phyloP scores from a whole-genome alignment of 768 basidiomycete species.

The Zangia roseola region DNA sequence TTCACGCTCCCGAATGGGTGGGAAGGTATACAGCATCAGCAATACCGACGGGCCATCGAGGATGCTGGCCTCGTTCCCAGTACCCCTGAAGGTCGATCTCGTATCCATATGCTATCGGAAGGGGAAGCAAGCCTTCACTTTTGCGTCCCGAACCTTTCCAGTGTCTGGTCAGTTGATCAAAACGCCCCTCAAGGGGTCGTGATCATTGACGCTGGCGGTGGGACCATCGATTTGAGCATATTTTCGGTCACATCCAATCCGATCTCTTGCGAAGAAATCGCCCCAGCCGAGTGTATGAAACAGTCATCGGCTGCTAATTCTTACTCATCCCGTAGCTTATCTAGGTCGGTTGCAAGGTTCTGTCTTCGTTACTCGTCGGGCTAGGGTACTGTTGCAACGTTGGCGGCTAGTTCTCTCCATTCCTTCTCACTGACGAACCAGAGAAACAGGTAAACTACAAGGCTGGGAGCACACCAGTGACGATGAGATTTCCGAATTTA shows the following conservation, averaged over 20 bases:
- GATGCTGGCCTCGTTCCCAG: slow-evolving; percentile 21
- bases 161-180: not conserved
- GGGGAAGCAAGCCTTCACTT: slow-evolving; percentile 25
- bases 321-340: not conserved
- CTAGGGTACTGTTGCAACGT: slow-evolving; percentile 36
- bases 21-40: slow-evolving; percentile 23
- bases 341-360: slow-evolving; percentile 47
- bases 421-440: not conserved
- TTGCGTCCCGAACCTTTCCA: slow-evolving; percentile 42
- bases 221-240: slow-evolving; percentile 37
- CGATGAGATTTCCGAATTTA: slow-evolving; percentile 4
- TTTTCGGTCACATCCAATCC: slow-evolving; percentile 26
- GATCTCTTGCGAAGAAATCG: slow-evolving; percentile 32
- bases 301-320: not conserved
- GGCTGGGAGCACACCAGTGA: not conserved
- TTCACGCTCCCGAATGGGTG: slow-evolving; percentile 31
- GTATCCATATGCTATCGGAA: slow-evolving; percentile 23
- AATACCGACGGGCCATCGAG: slow-evolving; percentile 21
- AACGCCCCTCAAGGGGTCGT: slow-evolving; percentile 34
- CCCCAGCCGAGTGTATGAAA: slow-evolving; percentile 28
- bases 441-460: slow-evolving; percentile 4
- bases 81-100: slow-evolving; percentile 4
- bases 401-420: not conserved
- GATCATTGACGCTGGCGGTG: slow-evolving; percentile 44
- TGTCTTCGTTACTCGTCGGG: slow-evolving; percentile 44